These are phyloP conservation scores for Dictyophora rubrovolvata DNA, from an alignment of 768 basidiomycete species.

Conservation along the genomic window DNA sequence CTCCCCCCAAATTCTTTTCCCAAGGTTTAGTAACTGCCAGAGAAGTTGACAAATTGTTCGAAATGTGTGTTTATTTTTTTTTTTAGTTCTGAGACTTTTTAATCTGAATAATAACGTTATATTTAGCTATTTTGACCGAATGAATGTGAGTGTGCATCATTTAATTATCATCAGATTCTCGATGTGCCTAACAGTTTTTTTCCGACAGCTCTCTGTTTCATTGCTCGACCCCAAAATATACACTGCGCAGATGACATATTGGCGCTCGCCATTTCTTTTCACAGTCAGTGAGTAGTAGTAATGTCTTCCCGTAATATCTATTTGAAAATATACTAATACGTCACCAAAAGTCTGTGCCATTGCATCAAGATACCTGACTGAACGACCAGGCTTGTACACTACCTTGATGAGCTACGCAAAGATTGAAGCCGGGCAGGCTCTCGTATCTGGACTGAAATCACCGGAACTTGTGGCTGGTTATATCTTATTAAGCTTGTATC, in stretches of 20 bases:
- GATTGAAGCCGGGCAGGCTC: slow-evolving; percentile 63
- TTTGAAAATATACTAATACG: neutral
- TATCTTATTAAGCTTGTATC: slow-evolving; percentile 66
- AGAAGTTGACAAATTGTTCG: slow-evolving; percentile 65
- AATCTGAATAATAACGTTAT: neutral
- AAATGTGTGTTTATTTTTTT: slow-evolving; percentile 38
- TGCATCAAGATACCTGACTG: slow-evolving; percentile 69
- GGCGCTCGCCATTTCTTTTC: slow-evolving; percentile 84
- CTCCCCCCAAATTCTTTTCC: slow-evolving; percentile 53
- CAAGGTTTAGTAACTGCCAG: slow-evolving; percentile 49
- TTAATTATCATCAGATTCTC: no score
- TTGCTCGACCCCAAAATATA: slow-evolving; percentile 77
- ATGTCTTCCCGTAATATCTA: slow-evolving; percentile 4
- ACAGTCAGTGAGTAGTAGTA: slow-evolving; percentile 61
- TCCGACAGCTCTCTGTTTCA: slow-evolving; percentile 51
- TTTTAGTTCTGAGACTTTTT: slow-evolving; percentile 3
- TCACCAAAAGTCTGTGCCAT: slow-evolving; percentile 65
- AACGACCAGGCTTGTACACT: slow-evolving; percentile 59
- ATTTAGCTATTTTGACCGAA: slow-evolving; percentile 60
- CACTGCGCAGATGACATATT: slow-evolving; percentile 69
- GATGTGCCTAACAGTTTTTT: neutral
- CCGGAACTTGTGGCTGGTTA: slow-evolving; percentile 30
- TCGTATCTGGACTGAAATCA: slow-evolving; percentile 62
- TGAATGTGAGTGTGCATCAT: slow-evolving; percentile 30
- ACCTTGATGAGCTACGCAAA: slow-evolving; percentile 69